Evolutionary conservation across 106 monocot species (phyloP).

Genomic region (Ottelia alismoides): DNA sequence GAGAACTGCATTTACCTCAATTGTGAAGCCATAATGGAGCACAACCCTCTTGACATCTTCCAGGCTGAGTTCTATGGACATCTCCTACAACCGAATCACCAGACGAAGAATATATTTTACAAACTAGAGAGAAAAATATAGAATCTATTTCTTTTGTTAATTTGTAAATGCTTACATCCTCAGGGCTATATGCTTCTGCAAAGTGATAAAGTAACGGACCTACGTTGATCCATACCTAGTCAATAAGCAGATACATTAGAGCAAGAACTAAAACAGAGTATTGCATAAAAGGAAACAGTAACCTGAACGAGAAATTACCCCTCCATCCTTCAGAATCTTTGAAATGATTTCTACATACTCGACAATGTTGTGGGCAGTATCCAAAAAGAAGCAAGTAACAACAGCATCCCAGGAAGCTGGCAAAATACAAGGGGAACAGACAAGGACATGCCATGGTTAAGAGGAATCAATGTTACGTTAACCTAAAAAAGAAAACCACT

Average conservation of each 20-base stretch:
- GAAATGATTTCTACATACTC: conserved; percentile 97
- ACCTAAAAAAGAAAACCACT: no score
- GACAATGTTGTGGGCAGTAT: conserved; percentile 94
- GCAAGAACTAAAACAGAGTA: no score
- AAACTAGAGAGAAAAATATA: background rate
- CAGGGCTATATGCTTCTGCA: conserved; percentile 76
- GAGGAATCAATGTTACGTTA: no score
- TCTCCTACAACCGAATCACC: conserved; percentile 35
- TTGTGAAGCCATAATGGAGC: conserved; percentile 66
- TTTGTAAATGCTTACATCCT: conserved; percentile 16
- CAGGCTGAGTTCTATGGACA: conserved; percentile 92
- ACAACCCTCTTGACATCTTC: conserved; percentile 88
- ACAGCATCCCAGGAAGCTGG: conserved; percentile 96
- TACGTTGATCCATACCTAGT: conserved; percentile 91
- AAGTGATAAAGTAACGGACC: conserved; percentile 97
- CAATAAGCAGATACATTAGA: no score
- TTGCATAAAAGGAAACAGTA: no score
- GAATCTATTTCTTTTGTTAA: background rate
- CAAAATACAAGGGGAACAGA: no score
- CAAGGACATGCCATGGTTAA: no score
- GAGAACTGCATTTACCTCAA: conserved; percentile 41
- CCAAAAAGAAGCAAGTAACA: conserved; percentile 91
- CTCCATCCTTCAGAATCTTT: conserved; percentile 81
- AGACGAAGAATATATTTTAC: conserved; percentile 1
- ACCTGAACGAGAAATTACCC: no score